Evolutionary conservation across 768 basidiomycete genomes (phyloP).

Genomic region (Albatrellus ellisii): DNA sequence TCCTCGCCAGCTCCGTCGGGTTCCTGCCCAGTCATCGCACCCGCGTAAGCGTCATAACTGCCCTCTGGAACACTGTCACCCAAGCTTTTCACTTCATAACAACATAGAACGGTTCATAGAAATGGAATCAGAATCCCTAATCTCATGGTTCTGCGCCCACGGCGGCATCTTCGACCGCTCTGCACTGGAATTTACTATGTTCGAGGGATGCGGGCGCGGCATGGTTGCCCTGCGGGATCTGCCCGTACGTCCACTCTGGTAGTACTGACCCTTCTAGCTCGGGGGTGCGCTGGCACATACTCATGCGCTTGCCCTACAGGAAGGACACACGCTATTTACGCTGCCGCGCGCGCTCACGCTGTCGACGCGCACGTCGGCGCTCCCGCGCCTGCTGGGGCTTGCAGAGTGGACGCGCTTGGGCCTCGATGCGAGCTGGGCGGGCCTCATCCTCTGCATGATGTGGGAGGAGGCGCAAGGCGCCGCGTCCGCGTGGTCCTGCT

Average conservation of each 20-base stretch:
- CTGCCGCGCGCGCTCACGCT: slow-evolving; percentile 71
- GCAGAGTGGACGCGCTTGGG: slow-evolving; percentile 48
- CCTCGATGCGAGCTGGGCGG: slow-evolving; percentile 69
- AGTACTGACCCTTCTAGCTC: not conserved
- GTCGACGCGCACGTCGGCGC: slow-evolving; percentile 60
- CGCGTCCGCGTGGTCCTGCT: slow-evolving; percentile 55
- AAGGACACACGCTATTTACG: slow-evolving; percentile 65
- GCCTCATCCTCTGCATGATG: slow-evolving; percentile 90
- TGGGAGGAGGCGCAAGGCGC: slow-evolving; percentile 69
- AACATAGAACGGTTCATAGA: too few species aligned
- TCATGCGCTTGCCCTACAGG: slow-evolving; percentile 26
- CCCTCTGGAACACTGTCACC: too few species aligned
- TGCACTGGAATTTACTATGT: slow-evolving; percentile 20
- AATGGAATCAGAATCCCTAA: slow-evolving; percentile 17
- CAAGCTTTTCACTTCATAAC: too few species aligned
- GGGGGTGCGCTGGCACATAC: slow-evolving; percentile 5
- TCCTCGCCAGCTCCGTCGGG: too few species aligned
- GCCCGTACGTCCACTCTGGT: slow-evolving; percentile 30
- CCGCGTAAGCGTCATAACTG: too few species aligned
- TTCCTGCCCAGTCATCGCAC: too few species aligned
- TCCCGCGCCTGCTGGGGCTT: slow-evolving; percentile 46
- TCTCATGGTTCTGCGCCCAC: slow-evolving; percentile 41
- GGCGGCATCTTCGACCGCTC: slow-evolving; percentile 33
- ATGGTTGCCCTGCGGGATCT: slow-evolving; percentile 60
- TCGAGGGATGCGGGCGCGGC: slow-evolving; percentile 49